Evolutionary conservation across 257 asterid genomes (phyloP), one percentile per base, ranked within the genome.

Genomic region (Solanum chiquidenum): DNA sequence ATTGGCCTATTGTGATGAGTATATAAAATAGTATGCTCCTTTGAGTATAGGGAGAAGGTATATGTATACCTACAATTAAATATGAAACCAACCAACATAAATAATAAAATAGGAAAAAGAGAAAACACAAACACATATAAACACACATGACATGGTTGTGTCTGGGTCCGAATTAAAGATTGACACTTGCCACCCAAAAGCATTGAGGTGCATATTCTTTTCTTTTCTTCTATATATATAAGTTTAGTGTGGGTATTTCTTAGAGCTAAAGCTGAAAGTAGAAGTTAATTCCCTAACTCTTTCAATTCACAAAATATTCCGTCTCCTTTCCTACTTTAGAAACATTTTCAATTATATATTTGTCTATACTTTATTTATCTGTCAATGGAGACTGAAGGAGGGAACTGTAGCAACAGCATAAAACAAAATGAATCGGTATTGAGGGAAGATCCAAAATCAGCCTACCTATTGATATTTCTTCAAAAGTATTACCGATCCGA

Each of bases 401-500:
- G 71, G 12, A 37, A 71, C 25, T 86, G 60, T 31, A 74, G 69
- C 31, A 40, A 29, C 64, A 42, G 20, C 33, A 29, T n/a, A 29
- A n/a, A 64, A 73, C 38, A 77, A 31, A 83, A 21, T 1, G 90
- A 87, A 42, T 18, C 27, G 33, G 87, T 76, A 79, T n/a, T 88
- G 0, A 83, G 66, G 10, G 93, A 91, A 9, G 80, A 75, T 71
- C 87, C 86, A 5, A 82, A 90, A 31, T 55, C 83, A 20, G 23
- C 21, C 34, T 16, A 38, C 68, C 40, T 91, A 23, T 58, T 44
- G 29, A 85, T 77, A 73, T 87, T 23, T 14, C 89, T 92, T 13
- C 83, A 33, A 64, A 89, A 92, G 40, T 89, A 77, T 88, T 90
- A 91, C 42, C 93, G 94, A 0, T 89, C 92, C 18, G 89, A 83